Evolutionary conservation across 2,329 filamentous ascomycete species (phyloP).

Genomic region (Aschersonia sp.): DNA sequence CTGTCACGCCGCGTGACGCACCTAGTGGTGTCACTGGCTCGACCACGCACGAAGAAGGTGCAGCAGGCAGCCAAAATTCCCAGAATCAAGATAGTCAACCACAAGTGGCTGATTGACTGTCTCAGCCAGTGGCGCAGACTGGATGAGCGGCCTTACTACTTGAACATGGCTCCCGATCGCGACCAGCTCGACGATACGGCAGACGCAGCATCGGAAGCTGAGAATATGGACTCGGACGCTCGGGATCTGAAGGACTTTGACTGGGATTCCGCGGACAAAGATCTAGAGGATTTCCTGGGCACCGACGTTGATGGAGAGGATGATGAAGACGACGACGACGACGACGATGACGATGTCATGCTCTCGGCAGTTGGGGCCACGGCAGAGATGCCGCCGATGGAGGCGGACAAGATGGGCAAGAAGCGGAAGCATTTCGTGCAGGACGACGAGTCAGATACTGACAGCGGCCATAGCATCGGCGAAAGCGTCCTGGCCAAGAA

Average conservation of each 20-base stretch:
- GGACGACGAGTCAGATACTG: conserved; percentile 18
- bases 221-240: conserved; percentile 14
- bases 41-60: conserved; percentile 80
- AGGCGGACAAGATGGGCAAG: conserved; percentile 4
- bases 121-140: conserved; percentile 72
- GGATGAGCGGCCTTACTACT: conserved; percentile 64
- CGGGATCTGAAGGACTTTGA: conserved; percentile 33
- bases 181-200: conserved; percentile 18
- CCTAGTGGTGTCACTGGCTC: conserved; percentile 54
- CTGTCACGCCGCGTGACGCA: conserved; percentile 55
- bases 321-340: conserved; percentile 12
- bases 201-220: conserved; percentile 16
- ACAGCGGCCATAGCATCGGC: conserved; percentile 13
- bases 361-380: background rate
- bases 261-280: conserved; percentile 45
- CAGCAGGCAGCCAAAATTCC: conserved; percentile 68
- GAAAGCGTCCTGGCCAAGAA: conserved; percentile 34
- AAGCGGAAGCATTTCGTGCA: conserved; percentile 19
- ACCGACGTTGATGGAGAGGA: conserved; percentile 34
- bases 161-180: conserved; percentile 58
- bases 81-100: conserved; percentile 80
- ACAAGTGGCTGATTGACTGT: conserved; percentile 78
- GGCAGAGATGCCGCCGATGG: too few species aligned
- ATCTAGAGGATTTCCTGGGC: conserved; percentile 61
- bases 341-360: conserved; percentile 2